phyloP scores from a whole-genome alignment of 1,284 basidiomycete genomes.

The Ganoderma sp. region DNA sequence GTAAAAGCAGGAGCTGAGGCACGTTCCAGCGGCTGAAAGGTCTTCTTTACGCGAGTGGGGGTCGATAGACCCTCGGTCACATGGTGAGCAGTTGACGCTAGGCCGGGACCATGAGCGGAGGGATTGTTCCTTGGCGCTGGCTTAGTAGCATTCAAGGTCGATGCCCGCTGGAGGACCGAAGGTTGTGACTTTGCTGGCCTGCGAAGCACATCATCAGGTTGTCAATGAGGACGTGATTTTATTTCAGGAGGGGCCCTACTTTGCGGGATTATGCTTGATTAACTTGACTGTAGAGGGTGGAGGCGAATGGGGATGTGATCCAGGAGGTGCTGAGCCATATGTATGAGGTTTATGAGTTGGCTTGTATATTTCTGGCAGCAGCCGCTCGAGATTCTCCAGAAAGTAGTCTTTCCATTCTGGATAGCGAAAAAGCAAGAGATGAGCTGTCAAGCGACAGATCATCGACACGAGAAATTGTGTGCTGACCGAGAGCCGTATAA shows the following conservation, averaged over 20 bases:
- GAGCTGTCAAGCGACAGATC: background rate
- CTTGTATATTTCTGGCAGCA: background rate
- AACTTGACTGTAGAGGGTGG: background rate
- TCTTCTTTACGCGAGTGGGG: background rate
- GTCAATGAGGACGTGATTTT: too few relatives aligned
- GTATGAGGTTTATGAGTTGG: background rate
- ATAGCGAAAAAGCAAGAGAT: background rate
- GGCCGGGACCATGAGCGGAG: too few relatives aligned
- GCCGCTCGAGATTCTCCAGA: conserved; percentile 1
- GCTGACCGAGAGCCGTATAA: conserved; percentile 1
- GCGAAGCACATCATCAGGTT: background rate
- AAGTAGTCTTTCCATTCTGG: conserved; percentile 7
- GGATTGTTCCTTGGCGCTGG: background rate
- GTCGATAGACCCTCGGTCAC: background rate
- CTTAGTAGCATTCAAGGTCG: background rate
- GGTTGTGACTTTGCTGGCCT: background rate
- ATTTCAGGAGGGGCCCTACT: background rate
- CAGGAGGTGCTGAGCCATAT: background rate
- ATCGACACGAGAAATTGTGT: too few relatives aligned
- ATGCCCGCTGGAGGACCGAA: background rate
- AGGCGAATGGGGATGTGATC: background rate
- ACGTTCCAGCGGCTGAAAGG: background rate
- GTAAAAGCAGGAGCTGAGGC: background rate
- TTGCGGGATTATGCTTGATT: background rate
- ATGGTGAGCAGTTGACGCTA: background rate